phyloP scores from a whole-genome alignment of 2,329 filamentous ascomycete genomes.

The Metarhizium rileyi region DNA sequence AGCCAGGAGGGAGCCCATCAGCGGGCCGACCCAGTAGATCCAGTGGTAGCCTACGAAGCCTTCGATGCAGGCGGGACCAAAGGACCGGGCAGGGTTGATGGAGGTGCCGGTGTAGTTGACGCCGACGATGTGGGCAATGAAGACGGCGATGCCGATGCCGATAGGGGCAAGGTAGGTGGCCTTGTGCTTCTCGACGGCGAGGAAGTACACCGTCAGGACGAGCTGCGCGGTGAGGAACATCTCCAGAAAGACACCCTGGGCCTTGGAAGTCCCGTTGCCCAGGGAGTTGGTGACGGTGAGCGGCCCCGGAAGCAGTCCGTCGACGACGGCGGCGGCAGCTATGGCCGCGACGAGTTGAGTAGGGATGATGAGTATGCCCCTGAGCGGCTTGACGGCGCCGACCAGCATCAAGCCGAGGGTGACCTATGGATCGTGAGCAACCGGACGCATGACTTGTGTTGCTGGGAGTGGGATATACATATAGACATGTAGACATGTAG shows the following conservation, averaged over 20 bases:
- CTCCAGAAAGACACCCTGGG: constrained; percentile 56
- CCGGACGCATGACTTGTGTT: too few species aligned
- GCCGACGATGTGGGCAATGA: constrained; percentile 42
- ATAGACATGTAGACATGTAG: too few species aligned
- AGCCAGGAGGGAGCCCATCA: constrained; percentile 38
- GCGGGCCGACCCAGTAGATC: constrained; percentile 47
- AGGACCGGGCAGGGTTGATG: constrained; percentile 41
- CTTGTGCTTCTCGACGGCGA: constrained; percentile 65
- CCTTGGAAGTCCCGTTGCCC: constrained; percentile 36
- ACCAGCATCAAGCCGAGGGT: constrained; percentile 51
- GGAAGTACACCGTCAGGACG: constrained; percentile 56
- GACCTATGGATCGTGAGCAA: constrained; percentile 28
- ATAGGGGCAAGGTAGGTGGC: constrained; percentile 62
- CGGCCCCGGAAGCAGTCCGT: constrained; percentile 46
- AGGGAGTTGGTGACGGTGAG: constrained; percentile 48
- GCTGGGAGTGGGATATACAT: too few species aligned
- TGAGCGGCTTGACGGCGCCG: constrained; percentile 43
- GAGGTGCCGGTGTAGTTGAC: constrained; percentile 38
- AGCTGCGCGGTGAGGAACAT: constrained; percentile 56
- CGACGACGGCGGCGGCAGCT: constrained; percentile 46
- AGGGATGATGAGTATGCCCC: constrained; percentile 40
- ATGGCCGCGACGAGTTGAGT: constrained; percentile 52
- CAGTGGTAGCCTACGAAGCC: constrained; percentile 38
- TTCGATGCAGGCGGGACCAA: constrained; percentile 37
- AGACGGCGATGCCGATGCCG: constrained; percentile 61